A percentile compares a stretch with the other conserved stretches of the same genome.
Evolutionary conservation across 306 rosid genomes (phyloP).

Genomic region (Vachellia pachyceras): DNA sequence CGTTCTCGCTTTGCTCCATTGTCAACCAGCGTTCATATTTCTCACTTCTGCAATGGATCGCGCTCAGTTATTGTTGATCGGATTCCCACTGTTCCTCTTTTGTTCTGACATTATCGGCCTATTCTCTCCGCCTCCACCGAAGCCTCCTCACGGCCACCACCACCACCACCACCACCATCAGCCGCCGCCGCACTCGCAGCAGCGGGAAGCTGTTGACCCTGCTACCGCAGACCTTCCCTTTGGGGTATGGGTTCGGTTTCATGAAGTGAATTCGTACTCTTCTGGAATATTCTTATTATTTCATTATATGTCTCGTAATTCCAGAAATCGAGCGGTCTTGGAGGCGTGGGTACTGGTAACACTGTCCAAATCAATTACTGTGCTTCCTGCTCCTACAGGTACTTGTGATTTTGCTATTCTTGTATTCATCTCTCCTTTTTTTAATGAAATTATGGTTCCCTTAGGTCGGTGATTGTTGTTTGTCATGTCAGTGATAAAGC

Average conservation of each 20-base stretch:
- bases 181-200: conserved; percentile 15
- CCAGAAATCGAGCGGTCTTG: conserved; percentile 50
- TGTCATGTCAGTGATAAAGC: neutral
- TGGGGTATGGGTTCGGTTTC: conserved; percentile 37
- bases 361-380: conserved; percentile 66
- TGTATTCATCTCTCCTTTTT: neutral
- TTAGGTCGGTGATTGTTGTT: neutral
- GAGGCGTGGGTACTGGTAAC: conserved; percentile 62
- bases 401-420: neutral
- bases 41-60: conserved; percentile 62
- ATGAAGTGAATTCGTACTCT: neutral
- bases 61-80: conserved; percentile 58
- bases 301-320: conserved; percentile 10
- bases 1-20: neutral
- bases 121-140: conserved; percentile 56
- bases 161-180: conserved; percentile 40
- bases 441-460: neutral
- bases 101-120: conserved; percentile 59
- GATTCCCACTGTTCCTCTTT: conserved; percentile 69
- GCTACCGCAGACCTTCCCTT: conserved; percentile 31
- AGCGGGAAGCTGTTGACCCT: conserved; percentile 42
- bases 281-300: neutral
- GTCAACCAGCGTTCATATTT: neutral
- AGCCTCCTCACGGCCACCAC: conserved; percentile 41
- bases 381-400: conserved; percentile 84